Evolutionary conservation across 2,329 filamentous ascomycete genomes (phyloP).

Genomic region (Botrytis pseudocinerea): DNA sequence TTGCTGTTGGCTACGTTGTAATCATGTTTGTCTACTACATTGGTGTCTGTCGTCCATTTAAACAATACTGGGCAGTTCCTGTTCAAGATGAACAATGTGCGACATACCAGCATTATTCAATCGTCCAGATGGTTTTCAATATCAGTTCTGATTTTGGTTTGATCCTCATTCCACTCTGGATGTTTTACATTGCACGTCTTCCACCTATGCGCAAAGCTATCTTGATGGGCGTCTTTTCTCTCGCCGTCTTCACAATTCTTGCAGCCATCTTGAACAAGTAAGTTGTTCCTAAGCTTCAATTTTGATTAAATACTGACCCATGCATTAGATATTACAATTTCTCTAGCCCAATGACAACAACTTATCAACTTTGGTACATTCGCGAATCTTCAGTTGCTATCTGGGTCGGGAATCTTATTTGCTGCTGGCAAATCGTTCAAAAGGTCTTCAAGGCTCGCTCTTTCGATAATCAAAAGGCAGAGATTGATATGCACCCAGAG

Average conservation of each 20-base stretch:
- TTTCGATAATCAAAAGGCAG: conserved; percentile 25
- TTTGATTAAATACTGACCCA: background rate
- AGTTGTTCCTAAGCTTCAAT: conserved; percentile 24
- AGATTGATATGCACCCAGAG: conserved; percentile 21
- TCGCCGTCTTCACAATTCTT: conserved; percentile 56
- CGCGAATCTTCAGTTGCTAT: conserved; percentile 53
- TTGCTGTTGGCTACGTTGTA: conserved; percentile 48
- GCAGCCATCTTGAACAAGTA: conserved; percentile 51
- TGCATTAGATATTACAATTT: conserved; percentile 33
- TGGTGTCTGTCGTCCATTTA: conserved; percentile 55
- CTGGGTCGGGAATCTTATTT: conserved; percentile 53
- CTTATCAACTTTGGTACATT: conserved; percentile 49
- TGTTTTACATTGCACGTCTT: conserved; percentile 44
- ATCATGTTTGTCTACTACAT: conserved; percentile 37
- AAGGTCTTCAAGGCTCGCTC: conserved; percentile 32
- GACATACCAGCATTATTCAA: conserved; percentile 56
- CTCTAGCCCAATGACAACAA: conserved; percentile 38
- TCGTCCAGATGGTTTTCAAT: conserved; percentile 58
- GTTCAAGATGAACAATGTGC: conserved; percentile 48
- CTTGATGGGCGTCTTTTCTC: conserved; percentile 47
- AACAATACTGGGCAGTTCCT: conserved; percentile 59
- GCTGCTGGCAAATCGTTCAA: conserved; percentile 46
- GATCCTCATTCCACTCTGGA: conserved; percentile 52
- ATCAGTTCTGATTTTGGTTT: conserved; percentile 59
- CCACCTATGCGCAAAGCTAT: conserved; percentile 46